Base-by-base conservation (phyloP, 2,329 filamentous ascomycete species). In the Cryoendolithus antarcticus region DNA sequence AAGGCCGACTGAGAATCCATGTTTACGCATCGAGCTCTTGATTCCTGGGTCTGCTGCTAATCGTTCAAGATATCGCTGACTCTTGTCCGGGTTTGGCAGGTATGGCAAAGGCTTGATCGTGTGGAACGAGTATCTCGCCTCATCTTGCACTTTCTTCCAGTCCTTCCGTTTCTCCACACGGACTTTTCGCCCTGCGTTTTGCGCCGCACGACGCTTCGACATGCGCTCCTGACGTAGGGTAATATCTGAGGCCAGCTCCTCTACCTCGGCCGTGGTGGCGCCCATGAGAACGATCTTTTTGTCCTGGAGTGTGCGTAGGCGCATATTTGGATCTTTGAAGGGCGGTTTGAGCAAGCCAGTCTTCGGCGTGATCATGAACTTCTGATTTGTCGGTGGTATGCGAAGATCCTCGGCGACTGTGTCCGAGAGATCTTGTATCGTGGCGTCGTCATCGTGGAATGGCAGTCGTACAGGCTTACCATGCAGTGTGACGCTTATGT, bases 1-100 rank as follows among this genome's bases (percentile, higher is more conserved):
- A 2, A 96, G 62, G 0, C 80, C 80, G 1, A 98, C 91, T 12
- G 72, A 75, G 66, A 93, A 95, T 47, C 78, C 74, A 65, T 94
- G 88, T 51, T 78, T 79, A 10, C 73, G 69, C 91, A 98, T 98
- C 1, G 77, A 73, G 1, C 80, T 69, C 47, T 79, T 79, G 62
- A 98, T 89, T 6, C 91, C 91, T 0, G 84, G 79, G 59, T 98
- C 91, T 44, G 80, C 73, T 47, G 77, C 77, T 3, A 98, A 70
- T 1, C 82, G 75, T 56, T 82, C 69, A 2, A 98, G 73, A 50
- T 88, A 85, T 1, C 71, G 65, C 4, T 77, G 69, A 9, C 80
- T 83, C 38, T 78, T 77, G 15, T 80, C 71, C 0, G 88, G 80
- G 39, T 81, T 72, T 0, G 86, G 86, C 0, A 96, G 77, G 52